phyloP scores from a whole-genome alignment of 1,284 basidiomycete species.

The Calocybe gambosa region DNA sequence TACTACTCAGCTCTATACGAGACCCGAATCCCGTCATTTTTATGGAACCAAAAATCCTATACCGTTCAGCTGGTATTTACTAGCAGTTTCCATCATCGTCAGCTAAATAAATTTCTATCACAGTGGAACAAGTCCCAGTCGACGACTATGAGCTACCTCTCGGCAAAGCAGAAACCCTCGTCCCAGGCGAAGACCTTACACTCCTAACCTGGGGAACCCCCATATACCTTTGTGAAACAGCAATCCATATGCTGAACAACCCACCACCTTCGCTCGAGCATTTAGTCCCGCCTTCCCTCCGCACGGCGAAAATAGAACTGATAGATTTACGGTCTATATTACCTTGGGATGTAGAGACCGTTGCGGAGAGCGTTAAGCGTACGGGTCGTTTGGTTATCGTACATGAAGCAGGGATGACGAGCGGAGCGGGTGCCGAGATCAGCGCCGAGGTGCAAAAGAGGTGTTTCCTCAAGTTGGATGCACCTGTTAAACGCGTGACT shows the following conservation, averaged over 20 bases:
- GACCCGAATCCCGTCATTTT: constrained; percentile 93
- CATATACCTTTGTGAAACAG: constrained; percentile 84
- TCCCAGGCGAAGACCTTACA: constrained; percentile 76
- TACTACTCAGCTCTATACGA: constrained; percentile 79
- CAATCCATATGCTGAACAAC: constrained; percentile 57
- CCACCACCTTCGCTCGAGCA: constrained; percentile 65
- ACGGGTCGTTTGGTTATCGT: constrained; percentile 86
- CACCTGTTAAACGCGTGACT: constrained; percentile 80
- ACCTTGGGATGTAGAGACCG: constrained; percentile 81
- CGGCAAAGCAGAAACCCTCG: constrained; percentile 70
- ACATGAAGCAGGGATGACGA: constrained; percentile 84
- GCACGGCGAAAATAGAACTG: constrained; percentile 75
- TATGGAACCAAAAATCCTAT: constrained; percentile 91
- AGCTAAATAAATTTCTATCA: background rate
- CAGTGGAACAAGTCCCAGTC: constrained; percentile 87
- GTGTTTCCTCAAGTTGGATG: constrained; percentile 82
- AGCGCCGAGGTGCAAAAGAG: constrained; percentile 81
- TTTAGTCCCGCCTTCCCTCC: constrained; percentile 66
- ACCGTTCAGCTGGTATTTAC: constrained; percentile 64
- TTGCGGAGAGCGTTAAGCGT: constrained; percentile 76
- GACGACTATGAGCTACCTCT: constrained; percentile 85
- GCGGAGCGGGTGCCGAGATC: constrained; percentile 84
- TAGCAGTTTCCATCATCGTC: background rate
- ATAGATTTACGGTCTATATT: constrained; percentile 89
- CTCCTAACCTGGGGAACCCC: constrained; percentile 91